These are phyloP conservation scores for Eucalyptus caleyi DNA, from an alignment of 345 rosid genomes.

Conservation along the genomic window DNA sequence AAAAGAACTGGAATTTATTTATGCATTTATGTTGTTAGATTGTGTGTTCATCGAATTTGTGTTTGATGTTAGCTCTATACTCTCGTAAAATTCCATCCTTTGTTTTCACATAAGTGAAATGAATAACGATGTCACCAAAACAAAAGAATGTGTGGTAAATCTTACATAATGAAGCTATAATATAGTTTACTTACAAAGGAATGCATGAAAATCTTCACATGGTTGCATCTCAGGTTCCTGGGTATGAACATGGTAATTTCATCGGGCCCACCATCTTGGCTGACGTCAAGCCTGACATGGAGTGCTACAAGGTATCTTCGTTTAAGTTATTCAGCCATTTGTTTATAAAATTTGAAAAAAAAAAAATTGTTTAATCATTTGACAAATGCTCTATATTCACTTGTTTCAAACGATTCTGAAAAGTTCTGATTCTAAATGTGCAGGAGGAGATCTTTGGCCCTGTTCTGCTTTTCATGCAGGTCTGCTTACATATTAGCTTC, in stretches of 20 bases:
- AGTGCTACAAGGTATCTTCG: constrained; percentile 80
- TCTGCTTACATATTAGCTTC: constrained; percentile 5
- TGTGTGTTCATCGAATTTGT: neutral
- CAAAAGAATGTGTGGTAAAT: neutral
- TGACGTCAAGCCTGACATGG: constrained; percentile 82
- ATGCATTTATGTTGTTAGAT: neutral
- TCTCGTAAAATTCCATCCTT: neutral
- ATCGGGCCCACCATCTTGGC: constrained; percentile 90
- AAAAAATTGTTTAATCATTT: neutral
- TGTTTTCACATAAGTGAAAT: neutral
- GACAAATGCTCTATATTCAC: neutral
- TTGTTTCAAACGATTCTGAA: neutral
- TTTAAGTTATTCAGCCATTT: neutral
- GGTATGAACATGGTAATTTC: constrained; percentile 85
- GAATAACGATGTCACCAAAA: neutral
- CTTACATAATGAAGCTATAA: neutral
- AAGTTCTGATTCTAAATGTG: neutral
- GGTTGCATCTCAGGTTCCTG: constrained; percentile 53
- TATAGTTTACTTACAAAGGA: neutral
- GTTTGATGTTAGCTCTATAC: neutral
- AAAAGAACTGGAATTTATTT: neutral
- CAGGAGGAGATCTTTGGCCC: constrained; percentile 99
- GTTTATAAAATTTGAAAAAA: neutral
- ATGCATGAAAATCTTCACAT: neutral
- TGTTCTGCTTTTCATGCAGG: constrained; percentile 93